Evolutionary conservation across 2,329 filamentous ascomycete genomes (phyloP), one percentile per base, ranked within the genome.

Genomic region (Aureobasidium pullulans): DNA sequence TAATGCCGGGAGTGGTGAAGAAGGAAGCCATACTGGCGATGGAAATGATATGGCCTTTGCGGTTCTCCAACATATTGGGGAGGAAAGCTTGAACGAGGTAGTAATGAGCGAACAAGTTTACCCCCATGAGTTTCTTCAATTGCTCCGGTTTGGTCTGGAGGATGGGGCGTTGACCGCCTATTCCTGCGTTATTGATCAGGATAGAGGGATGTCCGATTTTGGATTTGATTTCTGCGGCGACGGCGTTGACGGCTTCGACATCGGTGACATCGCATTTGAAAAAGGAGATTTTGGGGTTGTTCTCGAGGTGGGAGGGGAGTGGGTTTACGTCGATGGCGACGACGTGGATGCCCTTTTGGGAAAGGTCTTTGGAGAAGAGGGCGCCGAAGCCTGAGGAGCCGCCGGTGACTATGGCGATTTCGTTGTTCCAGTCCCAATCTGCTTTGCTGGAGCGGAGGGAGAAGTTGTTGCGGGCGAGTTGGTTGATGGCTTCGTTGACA

Each of bases 11-110:
- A 4, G 77, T 63, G 0, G 71, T 70, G 5, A 80, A 60, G 64
- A 79, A 83, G 37, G 76, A 78, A 9, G 79, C 79, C 65, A 78
- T 72, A 60, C 77, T 81, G 2, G 82, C 81, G 13, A 84, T 73
- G 0, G 80, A 82, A 10, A 85, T 73, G 32, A 84, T 72, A 62
- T 84, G 81, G 1, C 57, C 82, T 63, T 81, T 80, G 63, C 81
- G 77, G 16, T 71, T 69, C 46, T 66, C 65, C 23, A 81, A 65
- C 79, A 82, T 82, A 52, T 71, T 69, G 0, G 80, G 80, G 34
- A 82, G 64, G 68, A 82, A 81, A 62, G 79, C 78, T 54, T 76
- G 73, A 9, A 79, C 75, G 60, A 74, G 78, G 60, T 75, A 73
- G 68, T 76, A 82, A 65, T 81, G 79, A 19, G 75, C 72, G 48